Base-by-base conservation (phyloP, 495 filamentous ascomycete genomes). In the Aspergillus steynii region DNA sequence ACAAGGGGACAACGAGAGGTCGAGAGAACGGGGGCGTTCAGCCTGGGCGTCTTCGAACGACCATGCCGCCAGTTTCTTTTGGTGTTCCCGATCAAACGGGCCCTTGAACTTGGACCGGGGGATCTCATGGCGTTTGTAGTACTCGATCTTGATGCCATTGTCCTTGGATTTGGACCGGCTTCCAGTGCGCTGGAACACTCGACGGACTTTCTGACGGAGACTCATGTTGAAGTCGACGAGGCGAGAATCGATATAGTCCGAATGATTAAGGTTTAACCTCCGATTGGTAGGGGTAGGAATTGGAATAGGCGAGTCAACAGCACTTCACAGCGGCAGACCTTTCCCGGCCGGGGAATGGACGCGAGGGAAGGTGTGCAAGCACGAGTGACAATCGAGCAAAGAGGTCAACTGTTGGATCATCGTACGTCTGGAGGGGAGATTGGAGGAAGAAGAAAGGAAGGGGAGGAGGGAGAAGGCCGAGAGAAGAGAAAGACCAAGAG, bases 61-160 rank as follows among this genome's bases (percentile, higher is more conserved):
- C 77, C 81, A 84, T 10, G 80, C 74, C n/a, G 77, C 74, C 56
- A 84, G 59, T 32, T 68, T 71, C 31, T 78, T 76, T 64, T 81
- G 79, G 61, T 84, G 82, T 61, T 76, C 76, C 53, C 72, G 76
- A 63, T 84, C 80, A 63, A 80, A 82, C 0, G 82, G 81, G 4
- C 81, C 82, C 2, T 72, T 72, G 58, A 83, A 84, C 56, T 84
- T 84, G 26, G 82, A 81, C 10, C 72, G 76, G 2, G 82, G 82
- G 37, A 80, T 71, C 61, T 84, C 82, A 61, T 73, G 63, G 34
- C 78, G 80, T 52, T 74, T 73, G 64, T 84, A 83, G 62, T 82
- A 81, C 68, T 82, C 77, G 55, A 81, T 71, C 59, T 82, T 82
- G 66, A 76, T 77, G 32, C 69, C 67, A 63, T 69, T 69, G 58